Conservation (phyloP, 1,284 basidiomycete species). For the Hortiboletus rubellus region DNA sequence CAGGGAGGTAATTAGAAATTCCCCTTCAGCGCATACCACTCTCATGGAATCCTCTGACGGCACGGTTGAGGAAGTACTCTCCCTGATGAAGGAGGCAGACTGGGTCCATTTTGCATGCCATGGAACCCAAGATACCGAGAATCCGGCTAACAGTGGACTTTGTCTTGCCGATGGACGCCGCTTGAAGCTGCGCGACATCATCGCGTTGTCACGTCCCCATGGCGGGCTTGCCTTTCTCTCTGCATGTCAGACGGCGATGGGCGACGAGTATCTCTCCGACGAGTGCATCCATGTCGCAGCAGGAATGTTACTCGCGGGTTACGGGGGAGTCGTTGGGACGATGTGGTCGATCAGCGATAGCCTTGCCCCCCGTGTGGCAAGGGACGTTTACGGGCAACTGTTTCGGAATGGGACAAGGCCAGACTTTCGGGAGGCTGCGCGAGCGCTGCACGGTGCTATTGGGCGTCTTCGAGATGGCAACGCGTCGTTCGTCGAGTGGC, state of each 20-base stretch:
- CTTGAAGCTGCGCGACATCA: too few species aligned
- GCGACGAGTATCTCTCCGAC: slow-evolving; percentile 4
- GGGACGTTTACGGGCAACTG: slow-evolving; percentile 4
- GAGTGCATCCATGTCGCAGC: slow-evolving; percentile 9
- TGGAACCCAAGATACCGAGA: too few species aligned
- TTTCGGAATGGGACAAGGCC: background rate
- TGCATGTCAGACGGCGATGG: slow-evolving; percentile 12
- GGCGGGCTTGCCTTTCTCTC: slow-evolving; percentile 14
- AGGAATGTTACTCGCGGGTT: slow-evolving; percentile 13
- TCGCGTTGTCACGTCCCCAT: slow-evolving; percentile 1
- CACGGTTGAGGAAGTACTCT: slow-evolving; percentile 11
- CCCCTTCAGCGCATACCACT: background rate
- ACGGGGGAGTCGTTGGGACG: slow-evolving; percentile 7
- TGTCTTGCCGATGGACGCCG: too few species aligned
- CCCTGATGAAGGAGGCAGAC: slow-evolving; percentile 8
- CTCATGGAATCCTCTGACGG: slow-evolving; percentile 9
- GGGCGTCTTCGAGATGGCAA: background rate
- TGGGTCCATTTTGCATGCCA: slow-evolving; percentile 11
- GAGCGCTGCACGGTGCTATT: slow-evolving; percentile 7
- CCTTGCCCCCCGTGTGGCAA: slow-evolving; percentile 9
- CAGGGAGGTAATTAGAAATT: background rate
- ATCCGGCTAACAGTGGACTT: too few species aligned
- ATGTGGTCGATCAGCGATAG: slow-evolving; percentile 16
- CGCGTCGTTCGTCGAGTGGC: slow-evolving; percentile 2
- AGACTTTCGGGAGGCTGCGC: background rate